A percentile compares a stretch with the other conserved stretches of the same genome.
Evolutionary conservation across 108 stramenopile species (phyloP).

Genomic region (Cyclotella distinguenda): DNA sequence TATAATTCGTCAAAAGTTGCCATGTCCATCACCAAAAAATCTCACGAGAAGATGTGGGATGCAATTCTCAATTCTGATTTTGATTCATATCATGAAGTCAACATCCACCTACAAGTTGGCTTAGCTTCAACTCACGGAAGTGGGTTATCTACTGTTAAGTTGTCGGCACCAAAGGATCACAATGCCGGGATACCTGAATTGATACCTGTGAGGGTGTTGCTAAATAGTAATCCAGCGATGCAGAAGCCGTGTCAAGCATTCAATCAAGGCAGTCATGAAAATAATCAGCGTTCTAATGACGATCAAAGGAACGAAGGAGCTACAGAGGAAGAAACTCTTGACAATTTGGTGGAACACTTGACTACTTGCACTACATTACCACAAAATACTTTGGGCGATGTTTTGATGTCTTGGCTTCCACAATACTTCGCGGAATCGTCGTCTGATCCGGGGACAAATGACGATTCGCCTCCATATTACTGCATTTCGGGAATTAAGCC

Average conservation of each 20-base stretch:
- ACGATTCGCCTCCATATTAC: constrained; percentile 31
- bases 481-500: constrained; percentile 66
- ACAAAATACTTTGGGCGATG: constrained; percentile 53
- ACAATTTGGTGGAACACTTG: constrained; percentile 8
- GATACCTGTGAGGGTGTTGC: constrained; percentile 67
- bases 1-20: constrained; percentile 62
- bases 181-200: constrained; percentile 19
- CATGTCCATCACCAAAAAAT: constrained; percentile 66
- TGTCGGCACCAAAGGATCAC: constrained; percentile 3
- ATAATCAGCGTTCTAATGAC: neutral
- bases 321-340: constrained; percentile 3
- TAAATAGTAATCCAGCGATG: constrained; percentile 60
- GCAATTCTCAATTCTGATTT: constrained; percentile 52
- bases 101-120: constrained; percentile 39
- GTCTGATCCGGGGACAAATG: constrained; percentile 9
- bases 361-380: constrained; percentile 17
- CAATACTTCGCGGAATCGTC: constrained; percentile 38
- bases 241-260: constrained; percentile 47
- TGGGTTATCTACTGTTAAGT: constrained; percentile 14
- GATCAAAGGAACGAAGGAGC: neutral
- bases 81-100: constrained; percentile 48
- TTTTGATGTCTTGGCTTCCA: constrained; percentile 49
- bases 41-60: constrained; percentile 74
- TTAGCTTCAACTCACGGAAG: neutral
- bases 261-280: constrained; percentile 4